Conservation (phyloP, 2,329 filamentous ascomycete genomes). For the Penicillium sp. region DNA sequence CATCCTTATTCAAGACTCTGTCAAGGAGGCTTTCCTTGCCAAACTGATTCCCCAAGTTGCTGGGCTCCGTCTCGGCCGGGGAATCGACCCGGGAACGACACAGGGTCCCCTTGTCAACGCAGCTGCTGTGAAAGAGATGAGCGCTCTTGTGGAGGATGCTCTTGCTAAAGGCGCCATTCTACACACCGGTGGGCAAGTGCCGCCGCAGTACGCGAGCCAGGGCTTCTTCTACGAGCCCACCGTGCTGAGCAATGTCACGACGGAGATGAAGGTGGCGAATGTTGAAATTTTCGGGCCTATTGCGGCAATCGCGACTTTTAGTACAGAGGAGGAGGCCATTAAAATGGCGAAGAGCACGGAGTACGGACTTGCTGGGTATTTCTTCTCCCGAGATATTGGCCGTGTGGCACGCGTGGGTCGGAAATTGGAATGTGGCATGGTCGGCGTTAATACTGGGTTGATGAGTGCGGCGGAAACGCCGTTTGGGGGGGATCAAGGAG, state of each 20-base stretch:
- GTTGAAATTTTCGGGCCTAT: slow-evolving; percentile 9
- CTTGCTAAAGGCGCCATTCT: background rate
- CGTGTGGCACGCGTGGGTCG: background rate
- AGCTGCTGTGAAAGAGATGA: slow-evolving; percentile 1
- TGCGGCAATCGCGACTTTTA: background rate
- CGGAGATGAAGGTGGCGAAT: slow-evolving; percentile 11
- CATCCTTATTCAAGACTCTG: too few species aligned
- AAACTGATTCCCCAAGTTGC: background rate
- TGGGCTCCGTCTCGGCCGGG: background rate
- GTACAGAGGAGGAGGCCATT: background rate
- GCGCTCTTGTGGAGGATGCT: slow-evolving; percentile 1
- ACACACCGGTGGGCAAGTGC: background rate
- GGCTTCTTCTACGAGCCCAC: slow-evolving; percentile 4
- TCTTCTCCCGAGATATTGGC: background rate
- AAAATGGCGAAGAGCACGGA: background rate
- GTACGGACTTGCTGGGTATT: background rate
- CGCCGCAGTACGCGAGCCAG: too few species aligned
- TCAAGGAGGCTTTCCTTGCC: background rate
- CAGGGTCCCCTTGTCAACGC: slow-evolving; percentile 6
- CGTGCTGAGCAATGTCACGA: background rate
- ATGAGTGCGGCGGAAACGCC: slow-evolving; percentile 5
- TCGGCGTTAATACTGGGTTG: slow-evolving; percentile 1
- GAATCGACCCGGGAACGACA: background rate
- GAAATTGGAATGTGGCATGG: background rate
- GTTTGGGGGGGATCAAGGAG: slow-evolving; percentile 3